Evolutionary conservation across 2,329 filamentous ascomycete genomes (phyloP).

Genomic region (Nothophoma quercina): DNA sequence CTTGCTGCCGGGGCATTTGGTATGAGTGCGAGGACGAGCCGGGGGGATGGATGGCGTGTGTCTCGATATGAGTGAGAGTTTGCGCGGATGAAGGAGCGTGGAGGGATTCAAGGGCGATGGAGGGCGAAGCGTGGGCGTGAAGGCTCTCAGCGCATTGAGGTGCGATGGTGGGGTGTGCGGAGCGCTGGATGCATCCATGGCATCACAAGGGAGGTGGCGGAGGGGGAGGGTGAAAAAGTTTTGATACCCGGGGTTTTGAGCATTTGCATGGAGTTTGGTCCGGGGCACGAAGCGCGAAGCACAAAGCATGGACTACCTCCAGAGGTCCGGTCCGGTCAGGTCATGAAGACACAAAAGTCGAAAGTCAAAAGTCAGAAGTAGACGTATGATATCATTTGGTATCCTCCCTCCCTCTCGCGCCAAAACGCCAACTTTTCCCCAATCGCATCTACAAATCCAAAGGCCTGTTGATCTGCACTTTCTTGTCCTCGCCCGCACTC

Average conservation of each 20-base stretch:
- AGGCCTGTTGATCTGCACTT: conserved; percentile 80
- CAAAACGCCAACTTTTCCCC: conserved; percentile 23
- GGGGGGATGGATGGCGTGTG: too few species aligned
- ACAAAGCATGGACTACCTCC: too few species aligned
- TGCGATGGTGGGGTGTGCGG: background rate
- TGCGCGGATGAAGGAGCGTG: background rate
- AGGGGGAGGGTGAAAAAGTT: too few species aligned
- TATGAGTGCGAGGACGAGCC: conserved; percentile 48
- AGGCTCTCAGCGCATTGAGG: background rate
- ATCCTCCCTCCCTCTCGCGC: conserved; percentile 24
- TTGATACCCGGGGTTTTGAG: too few species aligned
- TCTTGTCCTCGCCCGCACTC: conserved; percentile 91
- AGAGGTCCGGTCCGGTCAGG: too few species aligned
- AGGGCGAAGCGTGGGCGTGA: too few species aligned
- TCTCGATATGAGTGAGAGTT: background rate
- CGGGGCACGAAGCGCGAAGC: too few species aligned
- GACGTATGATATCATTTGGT: conserved; percentile 22
- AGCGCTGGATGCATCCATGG: background rate
- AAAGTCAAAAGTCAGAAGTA: too few species aligned
- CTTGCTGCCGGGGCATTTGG: conserved; percentile 89
- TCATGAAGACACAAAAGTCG: too few species aligned
- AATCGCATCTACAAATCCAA: conserved; percentile 23
- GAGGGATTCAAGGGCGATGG: background rate
- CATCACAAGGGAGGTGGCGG: too few species aligned
- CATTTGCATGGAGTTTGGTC: too few species aligned